These are phyloP conservation scores for Rubia balearica DNA, from an alignment of 305 asterid genomes.

Conservation along the genomic window DNA sequence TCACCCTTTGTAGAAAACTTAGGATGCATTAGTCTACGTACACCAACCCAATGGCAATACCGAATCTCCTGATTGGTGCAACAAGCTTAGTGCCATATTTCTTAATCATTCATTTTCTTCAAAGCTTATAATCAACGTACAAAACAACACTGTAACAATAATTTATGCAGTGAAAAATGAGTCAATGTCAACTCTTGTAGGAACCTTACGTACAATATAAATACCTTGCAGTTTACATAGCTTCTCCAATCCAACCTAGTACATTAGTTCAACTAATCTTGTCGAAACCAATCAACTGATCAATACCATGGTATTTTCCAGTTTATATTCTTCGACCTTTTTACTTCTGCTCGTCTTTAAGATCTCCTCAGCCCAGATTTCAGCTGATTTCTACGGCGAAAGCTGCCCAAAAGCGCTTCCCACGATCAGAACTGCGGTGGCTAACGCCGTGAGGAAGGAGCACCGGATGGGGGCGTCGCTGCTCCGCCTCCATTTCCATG, in stretches of 20 bases:
- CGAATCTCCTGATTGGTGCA: background rate
- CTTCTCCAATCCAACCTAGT: background rate
- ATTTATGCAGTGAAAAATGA: background rate
- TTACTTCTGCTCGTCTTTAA: conserved; percentile 9
- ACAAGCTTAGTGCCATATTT: background rate
- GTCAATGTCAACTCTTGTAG: background rate
- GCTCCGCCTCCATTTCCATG: conserved; percentile 76
- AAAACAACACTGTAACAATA: too few relatives aligned
- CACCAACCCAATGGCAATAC: too few relatives aligned
- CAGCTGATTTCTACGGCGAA: conserved; percentile 29
- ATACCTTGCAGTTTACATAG: background rate
- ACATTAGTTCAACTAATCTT: background rate
- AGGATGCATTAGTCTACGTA: too few relatives aligned
- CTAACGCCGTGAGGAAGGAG: conserved; percentile 34
- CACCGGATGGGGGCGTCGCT: conserved; percentile 68
- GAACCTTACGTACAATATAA: background rate
- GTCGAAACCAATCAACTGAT: background rate
- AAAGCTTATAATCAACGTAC: too few relatives aligned
- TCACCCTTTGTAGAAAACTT: too few relatives aligned
- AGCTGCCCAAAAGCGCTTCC: conserved; percentile 48
- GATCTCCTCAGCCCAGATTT: conserved; percentile 23
- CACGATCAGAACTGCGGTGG: conserved; percentile 32
- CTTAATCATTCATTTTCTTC: background rate
- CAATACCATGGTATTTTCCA: conserved; percentile 12
- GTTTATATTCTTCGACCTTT: background rate